A percentile compares a stretch with the other conserved stretches of the same genome.
Evolutionary conservation across 2,329 filamentous ascomycete species (phyloP).

Genomic region (Fusarium sp.): DNA sequence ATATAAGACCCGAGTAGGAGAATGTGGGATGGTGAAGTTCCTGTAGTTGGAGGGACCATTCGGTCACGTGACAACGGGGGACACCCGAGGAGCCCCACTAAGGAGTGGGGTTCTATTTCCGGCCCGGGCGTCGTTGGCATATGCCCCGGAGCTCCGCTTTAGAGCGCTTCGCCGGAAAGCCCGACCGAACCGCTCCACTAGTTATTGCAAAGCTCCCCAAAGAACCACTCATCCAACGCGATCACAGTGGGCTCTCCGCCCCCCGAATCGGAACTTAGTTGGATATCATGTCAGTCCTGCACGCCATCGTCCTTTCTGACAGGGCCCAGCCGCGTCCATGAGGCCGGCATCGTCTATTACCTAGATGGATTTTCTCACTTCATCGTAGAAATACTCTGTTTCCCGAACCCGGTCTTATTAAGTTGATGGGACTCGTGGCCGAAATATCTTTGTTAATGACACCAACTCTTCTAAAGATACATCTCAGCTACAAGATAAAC

Average conservation of each 20-base stretch:
- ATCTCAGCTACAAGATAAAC: not conserved
- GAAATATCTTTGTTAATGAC: not conserved
- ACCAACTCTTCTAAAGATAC: not conserved
- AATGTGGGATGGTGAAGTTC: not conserved
- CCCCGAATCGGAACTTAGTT: not conserved
- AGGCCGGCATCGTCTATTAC: not conserved
- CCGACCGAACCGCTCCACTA: not conserved
- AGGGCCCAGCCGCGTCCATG: not conserved
- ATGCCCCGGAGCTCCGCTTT: not conserved
- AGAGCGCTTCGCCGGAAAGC: not conserved
- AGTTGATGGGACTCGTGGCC: not conserved
- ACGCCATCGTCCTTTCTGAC: not conserved
- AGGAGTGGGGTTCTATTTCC: too few species aligned
- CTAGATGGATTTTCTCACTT: not conserved
- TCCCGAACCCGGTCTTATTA: not conserved
- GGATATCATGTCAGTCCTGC: not conserved
- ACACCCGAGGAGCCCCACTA: too few species aligned
- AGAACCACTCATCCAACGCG: not conserved
- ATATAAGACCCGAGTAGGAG: not conserved
- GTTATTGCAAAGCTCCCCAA: not conserved
- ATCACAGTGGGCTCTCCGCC: not conserved
- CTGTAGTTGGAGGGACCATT: not conserved
- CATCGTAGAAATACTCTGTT: not conserved
- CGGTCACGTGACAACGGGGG: too few species aligned
- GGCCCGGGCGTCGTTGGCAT: not conserved